A percentile compares a stretch with the other conserved stretches of the same genome.
phyloP scores from a whole-genome alignment of 208 protist genomes.

The Trypanosoma avium region DNA sequence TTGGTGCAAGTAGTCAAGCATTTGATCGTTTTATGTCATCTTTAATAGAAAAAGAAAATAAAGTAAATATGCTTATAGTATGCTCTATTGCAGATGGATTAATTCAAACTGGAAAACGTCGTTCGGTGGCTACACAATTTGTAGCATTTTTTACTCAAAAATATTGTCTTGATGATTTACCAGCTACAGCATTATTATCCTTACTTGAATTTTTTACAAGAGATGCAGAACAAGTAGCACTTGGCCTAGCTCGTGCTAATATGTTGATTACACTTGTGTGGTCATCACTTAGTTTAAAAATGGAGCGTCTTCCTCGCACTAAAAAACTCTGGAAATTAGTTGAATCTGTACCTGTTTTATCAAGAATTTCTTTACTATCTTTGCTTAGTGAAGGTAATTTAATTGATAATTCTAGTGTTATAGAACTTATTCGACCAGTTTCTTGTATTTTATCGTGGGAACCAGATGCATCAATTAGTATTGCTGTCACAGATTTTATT shows the following conservation, averaged over 20 bases:
- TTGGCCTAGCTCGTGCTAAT: slow-evolving; percentile 18
- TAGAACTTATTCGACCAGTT: slow-evolving; percentile 23
- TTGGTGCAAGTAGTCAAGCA: slow-evolving; percentile 31
- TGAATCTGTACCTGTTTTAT: slow-evolving; percentile 19
- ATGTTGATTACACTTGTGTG: slow-evolving; percentile 32
- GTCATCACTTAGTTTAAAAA: slow-evolving; percentile 29
- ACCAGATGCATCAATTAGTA: background rate
- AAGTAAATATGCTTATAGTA: slow-evolving; percentile 21
- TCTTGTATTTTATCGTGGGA: slow-evolving; percentile 22
- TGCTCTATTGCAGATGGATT: slow-evolving; percentile 25
- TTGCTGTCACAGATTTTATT: slow-evolving; percentile 20
- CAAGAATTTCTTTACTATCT: background rate
- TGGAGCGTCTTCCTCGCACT: slow-evolving; percentile 14
- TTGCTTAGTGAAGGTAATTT: slow-evolving; percentile 10
- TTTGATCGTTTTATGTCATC: slow-evolving; percentile 30
- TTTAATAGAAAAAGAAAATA: slow-evolving; percentile 18
- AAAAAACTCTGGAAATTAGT: slow-evolving; percentile 17
- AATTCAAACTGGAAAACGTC: slow-evolving; percentile 20
- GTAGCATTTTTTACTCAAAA: slow-evolving; percentile 26
- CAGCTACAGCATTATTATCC: slow-evolving; percentile 17
- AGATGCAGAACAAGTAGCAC: slow-evolving; percentile 26
- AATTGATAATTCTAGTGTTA: slow-evolving; percentile 14
- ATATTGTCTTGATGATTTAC: slow-evolving; percentile 23
- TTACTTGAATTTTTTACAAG: slow-evolving; percentile 26
- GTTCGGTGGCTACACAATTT: slow-evolving; percentile 29